Evolutionary conservation across 1,284 basidiomycete species (phyloP).

Genomic region (Heimioporus punctisporus): DNA sequence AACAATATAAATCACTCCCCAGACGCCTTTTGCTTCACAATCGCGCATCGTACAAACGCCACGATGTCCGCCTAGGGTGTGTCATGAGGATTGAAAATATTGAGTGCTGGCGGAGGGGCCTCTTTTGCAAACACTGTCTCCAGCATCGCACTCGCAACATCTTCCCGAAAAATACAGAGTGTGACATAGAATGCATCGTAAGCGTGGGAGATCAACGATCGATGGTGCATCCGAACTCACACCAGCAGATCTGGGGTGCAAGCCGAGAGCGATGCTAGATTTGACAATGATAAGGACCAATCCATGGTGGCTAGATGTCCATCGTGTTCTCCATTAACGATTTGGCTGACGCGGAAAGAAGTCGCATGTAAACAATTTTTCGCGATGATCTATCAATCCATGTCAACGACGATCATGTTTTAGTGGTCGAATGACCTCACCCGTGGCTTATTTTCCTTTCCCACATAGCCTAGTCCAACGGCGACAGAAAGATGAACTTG

Average conservation of each 20-base stretch:
- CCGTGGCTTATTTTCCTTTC: slow-evolving; percentile 36
- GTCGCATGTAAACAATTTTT: slow-evolving; percentile 23
- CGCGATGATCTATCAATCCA: slow-evolving; percentile 22
- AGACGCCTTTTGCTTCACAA: slow-evolving; percentile 13
- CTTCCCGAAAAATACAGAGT: slow-evolving; percentile 24
- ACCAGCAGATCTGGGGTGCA: slow-evolving; percentile 27
- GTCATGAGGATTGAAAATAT: slow-evolving; percentile 24
- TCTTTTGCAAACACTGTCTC: slow-evolving; percentile 16
- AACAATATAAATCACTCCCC: slow-evolving; percentile 24
- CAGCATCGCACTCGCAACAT: slow-evolving; percentile 16
- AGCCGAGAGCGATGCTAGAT: slow-evolving; percentile 27
- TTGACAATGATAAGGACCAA: slow-evolving; percentile 34
- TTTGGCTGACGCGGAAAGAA: slow-evolving; percentile 34
- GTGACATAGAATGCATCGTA: slow-evolving; percentile 6
- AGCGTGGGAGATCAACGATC: neutral
- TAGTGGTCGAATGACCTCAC: slow-evolving; percentile 24
- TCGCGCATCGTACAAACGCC: slow-evolving; percentile 5
- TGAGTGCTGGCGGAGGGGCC: slow-evolving; percentile 10
- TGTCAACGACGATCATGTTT: neutral
- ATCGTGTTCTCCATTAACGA: slow-evolving; percentile 24
- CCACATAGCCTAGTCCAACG: slow-evolving; percentile 34
- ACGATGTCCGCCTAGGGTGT: slow-evolving; percentile 14
- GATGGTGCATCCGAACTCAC: slow-evolving; percentile 18
- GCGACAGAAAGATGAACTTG: slow-evolving; percentile 19
- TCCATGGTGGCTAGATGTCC: slow-evolving; percentile 34